Evolutionary conservation across 2,329 filamentous ascomycete species (phyloP).

Genomic region (Hypoxylon sp.): DNA sequence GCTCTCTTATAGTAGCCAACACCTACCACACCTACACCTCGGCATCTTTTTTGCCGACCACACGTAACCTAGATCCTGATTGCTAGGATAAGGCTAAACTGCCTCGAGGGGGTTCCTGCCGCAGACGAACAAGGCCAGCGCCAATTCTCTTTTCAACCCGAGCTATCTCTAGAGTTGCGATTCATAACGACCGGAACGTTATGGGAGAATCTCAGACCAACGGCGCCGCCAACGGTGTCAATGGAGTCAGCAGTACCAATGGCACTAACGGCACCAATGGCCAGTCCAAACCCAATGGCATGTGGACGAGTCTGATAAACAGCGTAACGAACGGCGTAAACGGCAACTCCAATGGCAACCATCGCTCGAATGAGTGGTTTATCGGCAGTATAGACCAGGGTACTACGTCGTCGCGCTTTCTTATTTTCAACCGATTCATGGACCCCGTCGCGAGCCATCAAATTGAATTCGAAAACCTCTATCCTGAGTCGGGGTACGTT

Average conservation of each 20-base stretch:
- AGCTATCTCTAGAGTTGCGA: conserved; percentile 23
- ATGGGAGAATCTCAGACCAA: conserved; percentile 47
- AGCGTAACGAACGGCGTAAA: conserved; percentile 12
- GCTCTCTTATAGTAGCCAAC: conserved; percentile 20
- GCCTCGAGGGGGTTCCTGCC: conserved; percentile 38
- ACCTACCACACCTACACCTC: conserved; percentile 11
- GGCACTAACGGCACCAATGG: conserved; percentile 25
- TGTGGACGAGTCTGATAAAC: conserved; percentile 3
- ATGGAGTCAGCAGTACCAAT: conserved; percentile 25
- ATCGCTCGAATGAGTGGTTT: conserved; percentile 69
- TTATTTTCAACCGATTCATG: conserved; percentile 86
- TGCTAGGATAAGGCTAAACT: conserved; percentile 48
- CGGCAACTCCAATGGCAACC: conserved; percentile 32
- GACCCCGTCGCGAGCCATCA: conserved; percentile 85
- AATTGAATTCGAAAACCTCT: conserved; percentile 86
- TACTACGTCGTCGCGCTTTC: conserved; percentile 88
- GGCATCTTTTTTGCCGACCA: conserved; percentile 35
- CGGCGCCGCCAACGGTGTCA: conserved; percentile 29
- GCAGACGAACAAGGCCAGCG: conserved; percentile 18
- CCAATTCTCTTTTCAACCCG: conserved; percentile 17
- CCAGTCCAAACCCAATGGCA: conserved; percentile 50
- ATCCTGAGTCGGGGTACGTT: conserved; percentile 84
- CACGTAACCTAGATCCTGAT: conserved; percentile 21
- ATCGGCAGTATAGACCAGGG: conserved; percentile 92
- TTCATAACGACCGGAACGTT: conserved; percentile 33